Conservation (phyloP, 2,329 filamentous ascomycete genomes). For the Aphanocladium album region DNA sequence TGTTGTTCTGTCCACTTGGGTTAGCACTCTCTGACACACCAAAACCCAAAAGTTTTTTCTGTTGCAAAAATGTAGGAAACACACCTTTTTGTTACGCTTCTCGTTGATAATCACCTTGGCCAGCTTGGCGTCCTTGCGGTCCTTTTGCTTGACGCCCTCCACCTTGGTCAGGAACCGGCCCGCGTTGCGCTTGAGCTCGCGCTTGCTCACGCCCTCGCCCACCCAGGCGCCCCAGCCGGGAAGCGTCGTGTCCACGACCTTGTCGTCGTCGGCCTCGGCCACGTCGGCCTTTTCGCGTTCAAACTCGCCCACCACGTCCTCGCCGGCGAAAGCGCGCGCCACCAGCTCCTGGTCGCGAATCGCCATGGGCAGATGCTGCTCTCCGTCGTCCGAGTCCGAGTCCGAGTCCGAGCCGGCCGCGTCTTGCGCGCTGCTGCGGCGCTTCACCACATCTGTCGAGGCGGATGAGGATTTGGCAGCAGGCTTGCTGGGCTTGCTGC, state of each 20-base stretch:
- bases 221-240: constrained; percentile 94
- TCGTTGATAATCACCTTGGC: constrained; percentile 88
- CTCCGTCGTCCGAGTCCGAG: constrained; percentile 40
- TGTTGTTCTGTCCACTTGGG: constrained; percentile 58
- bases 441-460: constrained; percentile 18
- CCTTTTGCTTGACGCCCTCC: constrained; percentile 68
- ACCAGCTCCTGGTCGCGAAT: constrained; percentile 64
- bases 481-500: constrained; percentile 25
- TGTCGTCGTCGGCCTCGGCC: constrained; percentile 73
- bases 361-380: constrained; percentile 50
- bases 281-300: constrained; percentile 69
- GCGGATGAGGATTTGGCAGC: constrained; percentile 7
- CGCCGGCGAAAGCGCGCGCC: constrained; percentile 80
- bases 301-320: constrained; percentile 79
- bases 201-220: constrained; percentile 73
- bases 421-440: constrained; percentile 14
- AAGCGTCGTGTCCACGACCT: constrained; percentile 76
- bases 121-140: constrained; percentile 77
- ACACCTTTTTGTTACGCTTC: constrained; percentile 80
- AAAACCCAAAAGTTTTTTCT: too few relatives aligned
- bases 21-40: constrained; percentile 17
- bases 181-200: constrained; percentile 59
- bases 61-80: neutral
- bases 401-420: constrained; percentile 30
- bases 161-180: constrained; percentile 59